phyloP scores from a whole-genome alignment of 352 stramenopile species.

The Globisporangium cylindrosporum region DNA sequence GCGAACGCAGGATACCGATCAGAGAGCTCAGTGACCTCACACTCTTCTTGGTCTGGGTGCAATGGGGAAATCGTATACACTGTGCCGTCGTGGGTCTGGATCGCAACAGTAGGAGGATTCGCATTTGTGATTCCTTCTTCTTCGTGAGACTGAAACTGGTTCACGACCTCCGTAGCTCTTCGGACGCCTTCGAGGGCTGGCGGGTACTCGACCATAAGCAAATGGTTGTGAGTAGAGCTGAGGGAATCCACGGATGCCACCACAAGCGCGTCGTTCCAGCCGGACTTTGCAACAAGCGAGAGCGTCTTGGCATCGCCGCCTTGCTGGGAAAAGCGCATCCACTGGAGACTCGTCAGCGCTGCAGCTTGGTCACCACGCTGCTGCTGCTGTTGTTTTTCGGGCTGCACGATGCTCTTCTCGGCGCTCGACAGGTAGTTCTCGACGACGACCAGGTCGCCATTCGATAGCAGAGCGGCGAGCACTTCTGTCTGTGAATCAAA shows the following conservation, averaged over 20 bases:
- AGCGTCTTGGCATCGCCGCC: slow-evolving; percentile 16
- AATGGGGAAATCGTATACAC: slow-evolving; percentile 27
- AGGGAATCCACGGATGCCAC: slow-evolving; percentile 2
- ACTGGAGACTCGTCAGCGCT: slow-evolving; percentile 28
- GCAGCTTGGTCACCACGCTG: background rate
- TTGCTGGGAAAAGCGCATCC: slow-evolving; percentile 22
- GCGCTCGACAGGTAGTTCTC: slow-evolving; percentile 34
- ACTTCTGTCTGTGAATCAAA: slow-evolving; percentile 48
- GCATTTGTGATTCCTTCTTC: background rate
- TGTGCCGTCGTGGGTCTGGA: slow-evolving; percentile 41
- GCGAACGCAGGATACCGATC: slow-evolving; percentile 32
- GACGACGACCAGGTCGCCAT: slow-evolving; percentile 39
- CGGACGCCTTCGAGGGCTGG: slow-evolving; percentile 16
- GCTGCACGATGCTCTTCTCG: background rate
- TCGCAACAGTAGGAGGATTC: slow-evolving; percentile 12
- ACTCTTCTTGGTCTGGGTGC: background rate
- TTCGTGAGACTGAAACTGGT: background rate
- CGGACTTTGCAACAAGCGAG: slow-evolving; percentile 30
- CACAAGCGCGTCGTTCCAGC: slow-evolving; percentile 30
- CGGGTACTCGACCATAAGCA: slow-evolving; percentile 8
- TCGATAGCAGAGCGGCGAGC: slow-evolving; percentile 40
- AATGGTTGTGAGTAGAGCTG: background rate
- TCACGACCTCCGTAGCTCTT: slow-evolving; percentile 12
- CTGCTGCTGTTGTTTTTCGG: background rate
- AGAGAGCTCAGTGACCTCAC: slow-evolving; percentile 10